Conservation (phyloP, 257 asterid genomes). For the Primulina tabacum region DNA sequence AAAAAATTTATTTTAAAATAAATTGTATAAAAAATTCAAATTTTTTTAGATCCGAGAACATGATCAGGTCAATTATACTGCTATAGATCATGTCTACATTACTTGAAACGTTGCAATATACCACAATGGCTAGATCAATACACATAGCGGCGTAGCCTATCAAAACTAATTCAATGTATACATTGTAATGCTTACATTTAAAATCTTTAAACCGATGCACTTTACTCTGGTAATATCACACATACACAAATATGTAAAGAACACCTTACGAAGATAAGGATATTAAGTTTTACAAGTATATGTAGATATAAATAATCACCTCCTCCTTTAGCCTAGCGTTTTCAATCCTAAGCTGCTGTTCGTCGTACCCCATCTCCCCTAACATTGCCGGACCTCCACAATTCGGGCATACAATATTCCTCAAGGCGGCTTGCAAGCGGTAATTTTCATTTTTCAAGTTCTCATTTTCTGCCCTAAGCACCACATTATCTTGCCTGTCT, state of each 20-base stretch:
- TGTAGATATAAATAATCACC: slow-evolving; percentile 28
- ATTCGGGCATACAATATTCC: slow-evolving; percentile 80
- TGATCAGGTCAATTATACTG: too few relatives aligned
- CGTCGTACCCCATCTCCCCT: slow-evolving; percentile 86
- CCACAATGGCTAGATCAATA: neutral
- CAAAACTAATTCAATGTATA: neutral
- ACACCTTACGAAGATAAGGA: neutral
- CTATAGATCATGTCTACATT: too few relatives aligned
- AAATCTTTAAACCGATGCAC: too few relatives aligned
- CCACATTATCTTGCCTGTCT: slow-evolving; percentile 68
- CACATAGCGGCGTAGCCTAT: too few relatives aligned
- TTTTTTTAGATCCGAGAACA: too few relatives aligned
- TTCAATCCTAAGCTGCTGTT: slow-evolving; percentile 80
- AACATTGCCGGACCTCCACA: slow-evolving; percentile 92
- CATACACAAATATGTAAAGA: neutral
- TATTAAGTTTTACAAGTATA: neutral
- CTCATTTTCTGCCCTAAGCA: slow-evolving; percentile 83
- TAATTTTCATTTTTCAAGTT: slow-evolving; percentile 73
- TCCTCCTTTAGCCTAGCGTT: slow-evolving; percentile 94
- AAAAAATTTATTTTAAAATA: too few relatives aligned
- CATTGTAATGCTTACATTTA: neutral
- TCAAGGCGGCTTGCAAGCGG: slow-evolving; percentile 63
- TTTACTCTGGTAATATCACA: neutral
- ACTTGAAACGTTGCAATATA: too few relatives aligned
- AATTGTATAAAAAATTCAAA: too few relatives aligned